Evolutionary conservation across 768 basidiomycete species (phyloP).

Genomic region (Asterophora parasitica): DNA sequence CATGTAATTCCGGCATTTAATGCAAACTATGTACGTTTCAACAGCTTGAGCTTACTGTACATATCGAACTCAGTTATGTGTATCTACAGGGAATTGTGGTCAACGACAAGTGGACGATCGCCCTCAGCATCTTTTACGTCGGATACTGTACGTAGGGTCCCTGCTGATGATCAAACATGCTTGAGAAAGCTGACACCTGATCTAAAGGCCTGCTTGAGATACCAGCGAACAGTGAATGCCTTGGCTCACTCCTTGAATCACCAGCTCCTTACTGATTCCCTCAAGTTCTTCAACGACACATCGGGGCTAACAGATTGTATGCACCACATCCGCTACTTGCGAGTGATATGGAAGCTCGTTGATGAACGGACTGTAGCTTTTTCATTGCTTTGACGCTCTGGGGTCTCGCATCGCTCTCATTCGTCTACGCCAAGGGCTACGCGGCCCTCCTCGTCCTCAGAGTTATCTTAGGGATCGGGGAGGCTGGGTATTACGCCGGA

Average conservation of each 20-base stretch:
- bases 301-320: conserved; percentile 56
- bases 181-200: no score
- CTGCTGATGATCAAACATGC: no score
- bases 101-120: conserved; percentile 55
- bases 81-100: conserved; percentile 38
- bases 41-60: not conserved
- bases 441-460: conserved; percentile 42
- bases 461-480: conserved; percentile 56
- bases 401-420: conserved; percentile 48
- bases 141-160: conserved; percentile 41
- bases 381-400: conserved; percentile 49
- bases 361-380: conserved; percentile 37
- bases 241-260: not conserved
- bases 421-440: conserved; percentile 54
- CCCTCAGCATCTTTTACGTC: conserved; percentile 54
- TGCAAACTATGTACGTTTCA: conserved; percentile 39
- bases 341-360: not conserved
- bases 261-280: not conserved
- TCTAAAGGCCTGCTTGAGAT: conserved; percentile 46
- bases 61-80: not conserved
- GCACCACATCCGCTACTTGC: conserved; percentile 5
- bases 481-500: conserved; percentile 56
- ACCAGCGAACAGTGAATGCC: conserved; percentile 45
- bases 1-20: conserved; percentile 51
- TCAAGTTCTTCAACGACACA: conserved; percentile 49